A percentile compares a stretch with the other conserved stretches of the same genome.
Conservation (phyloP, 2,329 filamentous ascomycete species). For the Coniochaeta ligniaria region DNA sequence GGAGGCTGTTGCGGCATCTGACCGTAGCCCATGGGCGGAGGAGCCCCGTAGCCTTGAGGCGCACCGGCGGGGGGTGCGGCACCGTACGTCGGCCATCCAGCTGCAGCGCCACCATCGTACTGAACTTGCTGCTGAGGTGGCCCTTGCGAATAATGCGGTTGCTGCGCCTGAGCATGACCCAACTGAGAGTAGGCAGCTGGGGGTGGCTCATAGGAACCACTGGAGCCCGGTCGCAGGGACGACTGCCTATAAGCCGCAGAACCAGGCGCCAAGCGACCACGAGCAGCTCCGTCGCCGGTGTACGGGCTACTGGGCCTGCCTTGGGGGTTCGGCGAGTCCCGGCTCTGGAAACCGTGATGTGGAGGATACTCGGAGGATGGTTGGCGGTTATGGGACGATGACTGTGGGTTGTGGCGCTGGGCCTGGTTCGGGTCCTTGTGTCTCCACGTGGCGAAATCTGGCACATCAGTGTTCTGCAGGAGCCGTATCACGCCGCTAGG, state of each 20-base stretch:
- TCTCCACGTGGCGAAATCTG: slow-evolving; percentile 52
- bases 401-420: slow-evolving; percentile 9
- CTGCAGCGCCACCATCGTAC: slow-evolving; percentile 5
- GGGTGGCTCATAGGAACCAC: slow-evolving; percentile 33
- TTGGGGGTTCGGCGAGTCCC: slow-evolving; percentile 12
- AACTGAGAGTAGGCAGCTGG: slow-evolving; percentile 20
- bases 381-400: slow-evolving; percentile 13
- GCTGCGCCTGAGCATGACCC: background rate
- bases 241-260: slow-evolving; percentile 42
- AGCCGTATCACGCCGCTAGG: slow-evolving; percentile 66
- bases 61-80: slow-evolving; percentile 4
- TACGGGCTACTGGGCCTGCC: slow-evolving; percentile 2
- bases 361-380: slow-evolving; percentile 11
- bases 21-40: slow-evolving; percentile 4
- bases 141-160: background rate
- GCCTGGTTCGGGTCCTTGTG: slow-evolving; percentile 20
- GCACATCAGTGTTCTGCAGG: slow-evolving; percentile 61
- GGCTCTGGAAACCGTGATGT: slow-evolving; percentile 13
- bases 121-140: slow-evolving; percentile 7
- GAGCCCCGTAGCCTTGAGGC: slow-evolving; percentile 3
- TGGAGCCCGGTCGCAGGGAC: slow-evolving; percentile 41
- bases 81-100: slow-evolving; percentile 9
- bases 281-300: slow-evolving; percentile 3
- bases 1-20: slow-evolving; percentile 6
- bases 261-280: slow-evolving; percentile 11